Evolutionary conservation across 2,329 filamentous ascomycete genomes (phyloP).

Genomic region (Colletotrichum sublineola): DNA sequence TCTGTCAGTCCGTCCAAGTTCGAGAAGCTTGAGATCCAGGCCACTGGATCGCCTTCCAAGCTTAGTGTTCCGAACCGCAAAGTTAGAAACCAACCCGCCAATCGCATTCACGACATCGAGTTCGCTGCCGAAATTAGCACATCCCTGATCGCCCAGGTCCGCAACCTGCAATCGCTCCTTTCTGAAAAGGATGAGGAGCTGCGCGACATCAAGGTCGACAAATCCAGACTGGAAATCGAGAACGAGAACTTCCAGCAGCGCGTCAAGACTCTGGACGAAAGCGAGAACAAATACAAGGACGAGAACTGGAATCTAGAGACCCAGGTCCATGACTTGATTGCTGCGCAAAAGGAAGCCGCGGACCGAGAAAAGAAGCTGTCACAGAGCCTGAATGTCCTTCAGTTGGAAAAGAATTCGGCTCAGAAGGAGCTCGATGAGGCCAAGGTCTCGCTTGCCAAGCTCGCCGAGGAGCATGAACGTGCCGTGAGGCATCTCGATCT

Average conservation of each 20-base stretch:
- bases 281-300: conserved; percentile 95
- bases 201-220: conserved; percentile 80
- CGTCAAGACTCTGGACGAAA: conserved; percentile 87
- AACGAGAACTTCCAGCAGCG: conserved; percentile 83
- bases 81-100: conserved; percentile 89
- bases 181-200: conserved; percentile 90
- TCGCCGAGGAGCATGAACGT: conserved; percentile 83
- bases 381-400: conserved; percentile 76
- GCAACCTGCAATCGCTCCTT: conserved; percentile 87
- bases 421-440: conserved; percentile 94
- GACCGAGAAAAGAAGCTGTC: conserved; percentile 88
- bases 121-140: conserved; percentile 99
- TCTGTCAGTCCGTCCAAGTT: conserved; percentile 83
- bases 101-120: conserved; percentile 93
- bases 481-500: conserved; percentile 87
- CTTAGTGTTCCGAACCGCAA: conserved; percentile 88
- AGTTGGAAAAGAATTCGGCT: conserved; percentile 80
- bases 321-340: conserved; percentile 85
- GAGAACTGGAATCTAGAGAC: conserved; percentile 99
- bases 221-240: conserved; percentile 85
- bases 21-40: conserved; percentile 87
- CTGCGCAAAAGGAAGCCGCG: conserved; percentile 78
- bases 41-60: conserved; percentile 89
- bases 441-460: conserved; percentile 81
- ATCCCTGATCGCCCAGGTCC: conserved; percentile 92